Conservation (phyloP, 768 basidiomycete species). For the Lentinus tigrinus region DNA sequence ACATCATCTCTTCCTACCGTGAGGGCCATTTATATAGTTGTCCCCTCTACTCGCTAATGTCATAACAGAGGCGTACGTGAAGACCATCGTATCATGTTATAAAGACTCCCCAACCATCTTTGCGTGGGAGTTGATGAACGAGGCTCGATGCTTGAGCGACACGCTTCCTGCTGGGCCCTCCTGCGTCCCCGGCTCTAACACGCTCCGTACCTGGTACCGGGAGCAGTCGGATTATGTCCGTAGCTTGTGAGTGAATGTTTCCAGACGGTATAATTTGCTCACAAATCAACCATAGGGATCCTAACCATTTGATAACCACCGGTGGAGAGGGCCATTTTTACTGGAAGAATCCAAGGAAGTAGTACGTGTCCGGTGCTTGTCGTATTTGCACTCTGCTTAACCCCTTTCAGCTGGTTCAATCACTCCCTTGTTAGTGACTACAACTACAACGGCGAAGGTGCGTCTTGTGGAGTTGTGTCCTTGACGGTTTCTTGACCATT, state of each 20-base stretch:
- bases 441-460: constrained; percentile 57
- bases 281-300: constrained; percentile 36
- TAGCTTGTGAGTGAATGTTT: constrained; percentile 38
- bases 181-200: constrained; percentile 47
- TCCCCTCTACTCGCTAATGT: not conserved
- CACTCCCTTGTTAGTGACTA: constrained; percentile 47
- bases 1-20: constrained; percentile 31
- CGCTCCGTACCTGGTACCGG: constrained; percentile 50
- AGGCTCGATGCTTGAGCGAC: constrained; percentile 54
- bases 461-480: not conserved
- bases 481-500: not conserved
- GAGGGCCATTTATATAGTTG: not conserved
- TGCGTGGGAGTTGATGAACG: constrained; percentile 48
- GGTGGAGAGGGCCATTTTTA: constrained; percentile 59
- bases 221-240: constrained; percentile 51
- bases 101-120: constrained; percentile 29
- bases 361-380: constrained; percentile 16
- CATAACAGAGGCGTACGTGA: constrained; percentile 27
- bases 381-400: not conserved
- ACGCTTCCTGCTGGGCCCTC: constrained; percentile 44
- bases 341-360: constrained; percentile 42
- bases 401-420: constrained; percentile 36
- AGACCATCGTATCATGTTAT: constrained; percentile 31
- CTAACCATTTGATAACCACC: constrained; percentile 52
- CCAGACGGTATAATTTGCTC: not conserved